Conservation (phyloP, 768 basidiomycete species). For the Calocera cornea region DNA sequence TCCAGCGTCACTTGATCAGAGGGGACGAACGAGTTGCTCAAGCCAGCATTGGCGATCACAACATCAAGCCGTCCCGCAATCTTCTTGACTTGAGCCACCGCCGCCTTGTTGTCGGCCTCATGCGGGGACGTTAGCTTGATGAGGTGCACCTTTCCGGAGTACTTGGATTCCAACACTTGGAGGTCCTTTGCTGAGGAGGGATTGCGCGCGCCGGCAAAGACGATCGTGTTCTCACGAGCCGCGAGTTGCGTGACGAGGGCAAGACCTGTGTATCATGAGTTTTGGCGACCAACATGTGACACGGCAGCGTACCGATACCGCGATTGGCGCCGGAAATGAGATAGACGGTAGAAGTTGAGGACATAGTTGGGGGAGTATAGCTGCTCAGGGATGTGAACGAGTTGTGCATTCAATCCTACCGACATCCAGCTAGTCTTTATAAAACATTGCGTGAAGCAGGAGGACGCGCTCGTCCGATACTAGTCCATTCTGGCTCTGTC, state of each 20-base stretch:
- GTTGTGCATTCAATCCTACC: no score
- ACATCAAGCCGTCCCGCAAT: constrained; percentile 15
- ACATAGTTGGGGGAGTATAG: no score
- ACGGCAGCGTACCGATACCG: constrained; percentile 10
- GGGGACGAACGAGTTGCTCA: neutral
- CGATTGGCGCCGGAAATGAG: constrained; percentile 14
- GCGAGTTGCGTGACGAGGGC: constrained; percentile 7
- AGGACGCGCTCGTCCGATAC: neutral
- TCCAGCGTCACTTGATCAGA: neutral
- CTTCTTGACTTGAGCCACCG: constrained; percentile 8
- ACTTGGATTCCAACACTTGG: constrained; percentile 5
- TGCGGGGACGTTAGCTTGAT: constrained; percentile 13
- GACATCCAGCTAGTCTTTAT: neutral
- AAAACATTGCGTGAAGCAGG: neutral
- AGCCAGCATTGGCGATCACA: constrained; percentile 18
- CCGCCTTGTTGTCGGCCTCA: constrained; percentile 11
- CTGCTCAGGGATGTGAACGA: no score
- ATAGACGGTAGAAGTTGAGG: neutral
- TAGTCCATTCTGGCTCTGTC: neutral
- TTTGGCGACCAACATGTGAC: neutral
- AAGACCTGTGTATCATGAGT: neutral
- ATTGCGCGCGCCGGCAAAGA: constrained; percentile 15
- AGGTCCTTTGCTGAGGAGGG: constrained; percentile 6
- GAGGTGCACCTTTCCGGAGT: constrained; percentile 6
- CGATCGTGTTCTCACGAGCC: constrained; percentile 3